Evolutionary conservation across 1,284 basidiomycete species (phyloP), one percentile per base, ranked within the genome.

Genomic region (Apiotrichum laibachii): DNA sequence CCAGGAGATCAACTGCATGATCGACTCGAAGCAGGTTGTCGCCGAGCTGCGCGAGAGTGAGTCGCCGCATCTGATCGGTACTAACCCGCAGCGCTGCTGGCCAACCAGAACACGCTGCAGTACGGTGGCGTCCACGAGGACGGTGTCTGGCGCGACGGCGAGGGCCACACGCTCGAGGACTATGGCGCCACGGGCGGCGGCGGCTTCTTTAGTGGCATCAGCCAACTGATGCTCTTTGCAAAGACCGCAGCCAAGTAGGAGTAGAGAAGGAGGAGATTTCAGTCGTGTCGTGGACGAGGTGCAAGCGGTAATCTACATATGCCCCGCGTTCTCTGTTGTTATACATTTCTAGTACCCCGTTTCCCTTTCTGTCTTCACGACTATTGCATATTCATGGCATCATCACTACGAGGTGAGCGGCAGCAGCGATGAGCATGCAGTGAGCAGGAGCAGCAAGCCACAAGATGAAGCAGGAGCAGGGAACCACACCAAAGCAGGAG

Each of bases 1-100:
- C 44, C 86, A 88, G 65, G 88, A 90, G 71, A 83, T 86, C 68
- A 89, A 90, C 71, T 80, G 89, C 58, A 85, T 90, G 82, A 80
- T 90, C 51, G 88, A 90, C 72, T 84, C 81, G 26, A 73, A 74
- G 35, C 78, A 81, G 59, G 81, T 88, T 54, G 85, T 86, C 45
- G 67, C 72, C 42, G 86, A 87, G 64, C 87, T 88, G 85, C 82
- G 85, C 73, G 81, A 83, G 49, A 73, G 68, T 70, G 48, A 59
- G 68, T 60, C 10, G n/a, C n/a, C n/a, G n/a, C 10, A 35, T 13
- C 35, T 39, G 5, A 9, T n/a, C 33, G 0, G 19, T 39, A 13
- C 44, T 60, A n/a, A 56, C 18, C 42, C 5, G 9, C 51, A 70
- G 84, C 83, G 2, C 79, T 90, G 19, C 70, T 83, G 33, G 75